Evolutionary conservation across 2,329 filamentous ascomycete genomes (phyloP).

Genomic region (Diplodia sapinea): DNA sequence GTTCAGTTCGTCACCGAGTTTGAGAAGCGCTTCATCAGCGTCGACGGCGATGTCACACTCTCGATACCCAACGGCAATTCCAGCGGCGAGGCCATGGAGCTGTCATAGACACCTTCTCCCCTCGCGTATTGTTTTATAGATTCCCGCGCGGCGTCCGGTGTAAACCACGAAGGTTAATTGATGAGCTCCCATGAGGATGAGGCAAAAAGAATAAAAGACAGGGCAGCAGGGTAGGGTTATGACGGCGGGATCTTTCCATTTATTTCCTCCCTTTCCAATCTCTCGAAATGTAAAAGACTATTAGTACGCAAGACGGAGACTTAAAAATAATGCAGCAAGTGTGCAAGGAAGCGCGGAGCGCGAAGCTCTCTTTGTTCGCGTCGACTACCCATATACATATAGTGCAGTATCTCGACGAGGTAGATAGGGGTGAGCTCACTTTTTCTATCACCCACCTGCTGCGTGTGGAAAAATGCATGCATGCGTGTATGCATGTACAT

Average conservation of each 20-base stretch:
- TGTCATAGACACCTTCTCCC: slow-evolving; percentile 54
- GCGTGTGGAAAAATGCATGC: neutral
- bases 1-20: slow-evolving; percentile 79
- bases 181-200: slow-evolving; percentile 9
- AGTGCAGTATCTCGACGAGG: too few species aligned
- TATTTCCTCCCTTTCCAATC: neutral
- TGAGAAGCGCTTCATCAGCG: slow-evolving; percentile 90
- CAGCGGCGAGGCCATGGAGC: slow-evolving; percentile 69
- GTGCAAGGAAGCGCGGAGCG: neutral
- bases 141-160: slow-evolving; percentile 27
- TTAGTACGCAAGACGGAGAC: neutral
- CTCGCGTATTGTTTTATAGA: slow-evolving; percentile 16
- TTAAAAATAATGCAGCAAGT: neutral
- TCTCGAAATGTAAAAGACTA: neutral
- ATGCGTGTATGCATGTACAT: too few species aligned
- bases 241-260: neutral
- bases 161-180: slow-evolving; percentile 16
- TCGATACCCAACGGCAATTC: slow-evolving; percentile 54
- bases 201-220: slow-evolving; percentile 2
- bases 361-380: neutral
- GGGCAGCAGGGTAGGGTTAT: neutral
- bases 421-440: too few species aligned
- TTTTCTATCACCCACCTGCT: too few species aligned
- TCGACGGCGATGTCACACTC: slow-evolving; percentile 81
- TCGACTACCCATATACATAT: neutral